These are phyloP conservation scores for Suillus luteus DNA, from an alignment of 768 basidiomycete genomes.

Conservation along the genomic window DNA sequence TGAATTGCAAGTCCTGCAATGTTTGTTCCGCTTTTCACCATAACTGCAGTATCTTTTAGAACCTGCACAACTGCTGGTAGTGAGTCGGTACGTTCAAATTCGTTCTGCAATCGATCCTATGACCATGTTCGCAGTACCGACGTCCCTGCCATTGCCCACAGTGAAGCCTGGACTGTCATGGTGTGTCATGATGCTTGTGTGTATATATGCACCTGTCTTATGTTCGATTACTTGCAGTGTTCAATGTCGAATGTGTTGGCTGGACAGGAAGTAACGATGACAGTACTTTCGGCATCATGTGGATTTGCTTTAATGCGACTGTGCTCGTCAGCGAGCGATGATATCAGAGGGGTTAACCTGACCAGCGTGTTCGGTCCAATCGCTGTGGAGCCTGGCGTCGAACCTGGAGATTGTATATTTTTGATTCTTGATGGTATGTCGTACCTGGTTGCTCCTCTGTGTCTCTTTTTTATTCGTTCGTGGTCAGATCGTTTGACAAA, in stretches of 20 bases:
- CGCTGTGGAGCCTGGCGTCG: conserved; percentile 64
- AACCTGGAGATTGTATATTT: conserved; percentile 79
- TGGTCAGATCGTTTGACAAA: conserved; percentile 67
- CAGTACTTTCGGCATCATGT: conserved; percentile 33
- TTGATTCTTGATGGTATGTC: conserved; percentile 71
- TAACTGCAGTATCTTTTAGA: conserved; percentile 34
- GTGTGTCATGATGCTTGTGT: conserved; percentile 27
- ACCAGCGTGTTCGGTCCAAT: conserved; percentile 73
- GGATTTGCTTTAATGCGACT: neutral
- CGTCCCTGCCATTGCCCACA: conserved; percentile 58
- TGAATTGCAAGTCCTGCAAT: conserved; percentile 46
- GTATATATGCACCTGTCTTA: neutral
- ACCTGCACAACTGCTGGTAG: conserved; percentile 76
- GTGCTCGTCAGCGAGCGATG: conserved; percentile 54
- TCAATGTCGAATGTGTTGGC: conserved; percentile 74
- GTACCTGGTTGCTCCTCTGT: neutral
- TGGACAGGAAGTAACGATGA: conserved; percentile 86
- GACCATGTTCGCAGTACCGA: conserved; percentile 46
- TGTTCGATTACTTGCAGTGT: conserved; percentile 35
- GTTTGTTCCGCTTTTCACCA: conserved; percentile 32
- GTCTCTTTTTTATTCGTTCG: neutral
- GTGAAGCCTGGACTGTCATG: conserved; percentile 57
- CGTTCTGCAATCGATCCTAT: neutral
- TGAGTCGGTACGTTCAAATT: conserved; percentile 35
- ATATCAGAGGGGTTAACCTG: conserved; percentile 65